phyloP scores from a whole-genome alignment of 176 grass and related monocot genomes.

The Avena atlantica region DNA sequence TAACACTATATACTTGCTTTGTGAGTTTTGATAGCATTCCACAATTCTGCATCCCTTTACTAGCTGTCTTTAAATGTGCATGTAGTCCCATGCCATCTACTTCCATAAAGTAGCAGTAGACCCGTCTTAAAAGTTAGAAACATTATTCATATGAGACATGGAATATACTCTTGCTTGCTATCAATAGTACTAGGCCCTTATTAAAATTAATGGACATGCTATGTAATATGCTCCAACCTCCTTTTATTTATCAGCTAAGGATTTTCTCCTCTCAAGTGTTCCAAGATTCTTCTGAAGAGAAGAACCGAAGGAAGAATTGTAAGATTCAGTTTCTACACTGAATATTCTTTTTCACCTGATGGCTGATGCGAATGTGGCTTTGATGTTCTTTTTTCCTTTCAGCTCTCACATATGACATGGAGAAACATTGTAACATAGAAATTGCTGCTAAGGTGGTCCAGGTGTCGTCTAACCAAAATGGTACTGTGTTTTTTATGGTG shows the following conservation, averaged over 20 bases:
- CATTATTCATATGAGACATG: constrained; percentile 1
- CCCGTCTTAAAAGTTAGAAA: constrained; percentile 2
- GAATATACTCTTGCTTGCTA: constrained; percentile 19
- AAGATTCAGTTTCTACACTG: constrained; percentile 42
- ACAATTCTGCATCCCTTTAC: background rate
- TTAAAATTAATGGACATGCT: constrained; percentile 20
- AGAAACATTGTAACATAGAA: constrained; percentile 97
- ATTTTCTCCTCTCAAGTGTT: constrained; percentile 96
- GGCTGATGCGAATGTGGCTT: background rate
- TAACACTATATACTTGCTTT: constrained; percentile 19
- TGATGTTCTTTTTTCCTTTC: constrained; percentile 51
- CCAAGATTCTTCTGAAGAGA: constrained; percentile 85
- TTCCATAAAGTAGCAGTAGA: background rate
- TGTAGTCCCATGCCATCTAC: background rate
- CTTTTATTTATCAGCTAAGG: constrained; percentile 66
- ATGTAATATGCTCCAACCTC: constrained; percentile 14
- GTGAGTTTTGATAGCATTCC: constrained; percentile 24
- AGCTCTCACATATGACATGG: constrained; percentile 96
- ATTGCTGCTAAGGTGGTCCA: constrained; percentile 87
- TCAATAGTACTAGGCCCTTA: background rate
- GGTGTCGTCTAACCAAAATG: constrained; percentile 76
- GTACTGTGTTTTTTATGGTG: constrained; percentile 48
- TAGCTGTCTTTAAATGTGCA: constrained; percentile 27
- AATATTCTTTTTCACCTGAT: constrained; percentile 24
- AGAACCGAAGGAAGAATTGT: constrained; percentile 80